Evolutionary conservation across 768 basidiomycete genomes (phyloP).

Genomic region (Serendipita vermifera): DNA sequence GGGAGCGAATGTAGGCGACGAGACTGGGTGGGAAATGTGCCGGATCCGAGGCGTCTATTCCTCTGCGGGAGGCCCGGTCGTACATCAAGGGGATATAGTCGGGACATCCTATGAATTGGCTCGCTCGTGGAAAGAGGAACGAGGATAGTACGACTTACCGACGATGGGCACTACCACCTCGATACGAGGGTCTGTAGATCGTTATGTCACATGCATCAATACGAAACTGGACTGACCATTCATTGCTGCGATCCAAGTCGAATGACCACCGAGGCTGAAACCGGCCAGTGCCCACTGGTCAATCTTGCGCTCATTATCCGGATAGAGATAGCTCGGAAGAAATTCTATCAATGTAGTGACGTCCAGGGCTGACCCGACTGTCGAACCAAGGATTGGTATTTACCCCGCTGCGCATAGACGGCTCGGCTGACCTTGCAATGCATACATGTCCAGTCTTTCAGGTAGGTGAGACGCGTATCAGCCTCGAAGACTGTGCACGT

Average conservation of each 20-base stretch:
- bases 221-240: conserved; percentile 30
- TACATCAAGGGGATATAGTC: conserved; percentile 47
- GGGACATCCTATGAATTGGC: conserved; percentile 69
- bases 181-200: conserved; percentile 29
- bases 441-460: conserved; percentile 37
- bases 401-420: not conserved
- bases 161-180: conserved; percentile 32
- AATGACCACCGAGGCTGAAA: conserved; percentile 73
- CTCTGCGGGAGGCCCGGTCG: conserved; percentile 33
- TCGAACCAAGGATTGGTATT: not conserved
- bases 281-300: conserved; percentile 61
- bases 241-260: conserved; percentile 59
- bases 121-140: no score
- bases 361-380: conserved; percentile 58
- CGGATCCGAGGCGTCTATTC: conserved; percentile 30
- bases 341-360: conserved; percentile 73
- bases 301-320: conserved; percentile 45
- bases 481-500: no score
- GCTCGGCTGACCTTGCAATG: conserved; percentile 29
- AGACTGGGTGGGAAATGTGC: conserved; percentile 48
- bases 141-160: no score
- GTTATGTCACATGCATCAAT: conserved; percentile 21
- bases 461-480: no score
- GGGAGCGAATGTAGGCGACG: conserved; percentile 31
- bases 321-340: conserved; percentile 61